These are phyloP conservation scores for Ambrosia hybrid DNA, from an alignment of 140 eudicot species.

Conservation along the genomic window DNA sequence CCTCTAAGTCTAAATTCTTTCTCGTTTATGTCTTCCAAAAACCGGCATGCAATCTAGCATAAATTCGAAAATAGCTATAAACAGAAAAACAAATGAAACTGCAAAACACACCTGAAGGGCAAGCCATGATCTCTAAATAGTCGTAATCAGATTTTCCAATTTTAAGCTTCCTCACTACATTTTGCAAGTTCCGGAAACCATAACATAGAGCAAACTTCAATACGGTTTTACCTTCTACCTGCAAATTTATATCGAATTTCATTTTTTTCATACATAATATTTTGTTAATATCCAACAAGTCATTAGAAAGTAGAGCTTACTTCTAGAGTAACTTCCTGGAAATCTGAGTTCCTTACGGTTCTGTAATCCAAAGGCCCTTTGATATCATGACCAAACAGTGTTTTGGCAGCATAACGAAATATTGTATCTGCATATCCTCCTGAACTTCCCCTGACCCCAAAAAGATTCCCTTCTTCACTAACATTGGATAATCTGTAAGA, in stretches of 20 bases:
- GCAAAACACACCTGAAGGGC: constrained; percentile 72
- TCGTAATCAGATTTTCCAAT: constrained; percentile 85
- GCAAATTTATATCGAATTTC: constrained; percentile 23
- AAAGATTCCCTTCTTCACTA: constrained; percentile 70
- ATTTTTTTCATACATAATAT: background rate
- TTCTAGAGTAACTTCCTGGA: constrained; percentile 76
- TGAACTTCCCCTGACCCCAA: constrained; percentile 83
- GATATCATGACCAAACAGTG: constrained; percentile 68
- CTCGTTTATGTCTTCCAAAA: background rate
- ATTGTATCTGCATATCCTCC: constrained; percentile 95
- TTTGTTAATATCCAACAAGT: background rate
- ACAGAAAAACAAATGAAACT: background rate
- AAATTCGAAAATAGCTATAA: background rate
- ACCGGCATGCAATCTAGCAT: background rate
- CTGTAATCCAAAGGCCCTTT: constrained; percentile 71
- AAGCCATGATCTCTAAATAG: constrained; percentile 92
- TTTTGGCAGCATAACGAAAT: constrained; percentile 72
- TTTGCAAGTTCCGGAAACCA: constrained; percentile 93
- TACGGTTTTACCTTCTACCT: constrained; percentile 78
- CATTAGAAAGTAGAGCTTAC: constrained; percentile 41
- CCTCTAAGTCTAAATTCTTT: background rate
- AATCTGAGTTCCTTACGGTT: constrained; percentile 78
- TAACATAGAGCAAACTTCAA: constrained; percentile 95
- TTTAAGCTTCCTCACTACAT: constrained; percentile 82
- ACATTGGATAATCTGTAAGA: constrained; percentile 72